phyloP scores from a whole-genome alignment of 176 grass and related monocot genomes.

The Cenchrus fungigraminus region DNA sequence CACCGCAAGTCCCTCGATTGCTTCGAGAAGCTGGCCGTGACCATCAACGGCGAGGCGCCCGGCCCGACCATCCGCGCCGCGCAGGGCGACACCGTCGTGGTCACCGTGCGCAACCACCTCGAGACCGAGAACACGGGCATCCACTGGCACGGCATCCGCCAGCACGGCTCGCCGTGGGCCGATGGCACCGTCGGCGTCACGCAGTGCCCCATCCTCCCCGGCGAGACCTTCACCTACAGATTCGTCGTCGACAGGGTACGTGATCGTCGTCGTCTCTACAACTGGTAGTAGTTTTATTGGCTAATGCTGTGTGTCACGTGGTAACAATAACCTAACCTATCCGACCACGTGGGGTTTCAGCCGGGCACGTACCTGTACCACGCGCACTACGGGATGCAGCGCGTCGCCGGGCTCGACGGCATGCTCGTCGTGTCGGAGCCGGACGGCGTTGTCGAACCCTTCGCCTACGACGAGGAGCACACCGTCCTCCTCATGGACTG shows the following conservation, averaged over 20 bases:
- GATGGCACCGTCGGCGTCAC: constrained; percentile 77
- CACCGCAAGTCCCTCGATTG: constrained; percentile 64
- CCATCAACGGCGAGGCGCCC: constrained; percentile 67
- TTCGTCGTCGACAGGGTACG: constrained; percentile 28
- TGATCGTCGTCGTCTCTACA: no score
- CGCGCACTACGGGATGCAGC: constrained; percentile 88
- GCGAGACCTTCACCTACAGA: constrained; percentile 65
- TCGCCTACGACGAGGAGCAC: constrained; percentile 58
- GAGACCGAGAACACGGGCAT: constrained; percentile 77
- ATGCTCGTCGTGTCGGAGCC: constrained; percentile 55
- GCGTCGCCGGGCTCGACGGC: constrained; percentile 69
- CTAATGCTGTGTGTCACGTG: no score
- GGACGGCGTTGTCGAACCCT: constrained; percentile 44
- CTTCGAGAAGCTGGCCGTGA: constrained; percentile 65
- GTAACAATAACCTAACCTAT: no score
- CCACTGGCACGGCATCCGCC: constrained; percentile 87
- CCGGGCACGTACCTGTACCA: constrained; percentile 80
- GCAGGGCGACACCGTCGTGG: constrained; percentile 64
- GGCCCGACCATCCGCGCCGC: constrained; percentile 68
- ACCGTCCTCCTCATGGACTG: constrained; percentile 44
- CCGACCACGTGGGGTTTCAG: not conserved
- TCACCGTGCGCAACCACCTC: constrained; percentile 59
- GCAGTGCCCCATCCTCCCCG: constrained; percentile 62
- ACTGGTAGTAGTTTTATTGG: no score
- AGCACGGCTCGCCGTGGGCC: constrained; percentile 67